Evolutionary conservation across 2,329 filamentous ascomycete genomes (phyloP), one percentile per base, ranked within the genome.

Genomic region (Stagonosporopsis tanaceti): DNA sequence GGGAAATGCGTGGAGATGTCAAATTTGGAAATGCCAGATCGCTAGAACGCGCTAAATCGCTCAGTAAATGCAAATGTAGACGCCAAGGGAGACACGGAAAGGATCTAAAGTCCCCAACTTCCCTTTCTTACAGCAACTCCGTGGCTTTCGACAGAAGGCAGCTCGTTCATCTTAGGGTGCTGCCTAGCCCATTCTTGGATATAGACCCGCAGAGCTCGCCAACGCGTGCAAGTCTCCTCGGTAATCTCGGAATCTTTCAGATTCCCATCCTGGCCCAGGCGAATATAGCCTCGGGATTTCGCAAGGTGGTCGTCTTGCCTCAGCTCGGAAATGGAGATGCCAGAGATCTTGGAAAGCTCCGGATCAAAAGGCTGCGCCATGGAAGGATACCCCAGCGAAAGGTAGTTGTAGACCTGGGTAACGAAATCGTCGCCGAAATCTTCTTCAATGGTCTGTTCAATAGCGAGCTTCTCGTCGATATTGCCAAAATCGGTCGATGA

Each of bases 351-450:
- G 65, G 88, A 87, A 20, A 98, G 82, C 79, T 98, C 94, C 11
- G 88, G 85, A 71, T 98, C 94, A 70, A 91, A 98, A 35, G 86
- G 84, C 22, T 89, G 87, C 11, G 93, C 94, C 69, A 93, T 87
- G 32, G 91, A 89, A 3, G 94, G 93, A 75, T 97, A 97, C 5
- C 94, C 94, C 5, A 98, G 84, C 0, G 92, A 96, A 15, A 98
- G 83, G 76, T 98, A 98, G 76, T 98, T 97, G 83, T 96, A 98
- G 7, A 98, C 93, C 76, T 98, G 94, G 0, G 93, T 97, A 53
- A 97, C 87, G 73, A 97, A 97, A 3, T 82, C 82, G 73, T 97
- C 92, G 59, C 89, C 83, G 69, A 95, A 96, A 75, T 97, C 93
- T 30, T 78, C 74, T 27, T 82, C 77, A 39, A 87, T 81, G 11